Evolutionary conservation across 2,329 filamentous ascomycete species (phyloP), one percentile per base, ranked within the genome.

Genomic region (Coniella lustricola): DNA sequence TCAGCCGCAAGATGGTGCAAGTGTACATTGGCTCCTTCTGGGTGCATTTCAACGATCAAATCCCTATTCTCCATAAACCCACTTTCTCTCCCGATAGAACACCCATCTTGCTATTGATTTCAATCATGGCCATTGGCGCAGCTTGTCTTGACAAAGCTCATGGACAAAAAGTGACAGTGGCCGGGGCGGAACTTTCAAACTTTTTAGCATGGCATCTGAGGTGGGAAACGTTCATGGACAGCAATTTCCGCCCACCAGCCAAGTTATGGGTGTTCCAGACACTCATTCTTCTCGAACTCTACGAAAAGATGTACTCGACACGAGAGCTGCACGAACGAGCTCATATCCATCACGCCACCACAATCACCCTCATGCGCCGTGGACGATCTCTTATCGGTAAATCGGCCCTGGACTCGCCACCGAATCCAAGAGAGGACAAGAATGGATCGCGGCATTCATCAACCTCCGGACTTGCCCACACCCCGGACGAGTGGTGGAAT

Each of bases 231-330:
- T 96, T 97, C 62, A 93, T 90, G 76, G 86, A 96, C 62, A 75
- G 79, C 13, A 88, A 90, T 65, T 96, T 94, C 67, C 77, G 88
- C 16, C 90, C 93, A 1, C 91, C 93, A 0, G 91, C 91, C 8
- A 95, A 95, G 66, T 70, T 98, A 7, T 98, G 91, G 91, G 81
- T 95, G 0, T 97, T 97, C 68, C 93, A 97, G 64, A 84, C 91
- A 1, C 70, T 97, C 44, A 73, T 97, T 4, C 75, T 97, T 4
- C 75, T 97, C 12, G 93, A 98, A 64, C 71, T 95, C 0, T 97
- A 95, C 60, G 93, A 98, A 69, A 98, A 98, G 73, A 93, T 95
- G 86, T 97, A 91, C 64, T 93, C 90, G 34, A 95, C 91, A 0
- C 79, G 90, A 55, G 84, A 88, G 50, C 72, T 97, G 29, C 93